Base-by-base conservation (phyloP, 495 filamentous ascomycete species). In the Apiosordaria backusii region DNA sequence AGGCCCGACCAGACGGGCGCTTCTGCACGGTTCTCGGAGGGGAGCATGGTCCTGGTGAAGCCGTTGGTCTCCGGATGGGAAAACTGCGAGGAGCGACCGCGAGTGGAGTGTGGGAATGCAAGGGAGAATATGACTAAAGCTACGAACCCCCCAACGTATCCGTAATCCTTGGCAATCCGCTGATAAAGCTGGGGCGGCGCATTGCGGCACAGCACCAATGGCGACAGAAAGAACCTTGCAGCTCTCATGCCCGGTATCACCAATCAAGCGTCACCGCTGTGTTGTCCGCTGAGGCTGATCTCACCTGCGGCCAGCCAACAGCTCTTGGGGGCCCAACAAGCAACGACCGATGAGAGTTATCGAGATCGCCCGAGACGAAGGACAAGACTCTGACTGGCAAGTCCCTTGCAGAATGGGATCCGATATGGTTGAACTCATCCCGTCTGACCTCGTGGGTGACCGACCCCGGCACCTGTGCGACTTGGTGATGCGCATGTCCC, bases 11-110 rank as follows among this genome's bases (percentile, higher is more conserved):
- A 57, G 7, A 40, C 63, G 65, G 72, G 62, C 66, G 68, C 66
- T 67, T 65, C 74, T 76, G 74, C 74, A 76, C 70, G 74, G 74
- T 74, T 76, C 73, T 75, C 70, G 65, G 68, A 40, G 52, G 40
- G 45, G 52, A 53, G 62, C 70, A 73, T 69, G 71, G 71, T 71
- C 61, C 64, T 66, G 63, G 57, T 65, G 27, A 65, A 27, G 60
- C 50, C 27, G 18, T 50, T 62, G 61, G 27, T 65, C 21, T 60
- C 27, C 40, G 27, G 23, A 9, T 45, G n/a, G 27, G 50, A 21
- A 62, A 25, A 22, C 22, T 27, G 45, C 45, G 50, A 35, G 60
- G 29, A 60, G 60, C 50, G 23, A 61, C 18, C 18, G 22, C 24
- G n/a, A 61, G 59, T 61, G 45, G 50, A 64, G 59, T 61, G 59